A percentile compares a stretch with the other conserved stretches of the same genome.
Evolutionary conservation across 2,329 filamentous ascomycete species (phyloP).

Genomic region (Phaeoacremonium minimum): DNA sequence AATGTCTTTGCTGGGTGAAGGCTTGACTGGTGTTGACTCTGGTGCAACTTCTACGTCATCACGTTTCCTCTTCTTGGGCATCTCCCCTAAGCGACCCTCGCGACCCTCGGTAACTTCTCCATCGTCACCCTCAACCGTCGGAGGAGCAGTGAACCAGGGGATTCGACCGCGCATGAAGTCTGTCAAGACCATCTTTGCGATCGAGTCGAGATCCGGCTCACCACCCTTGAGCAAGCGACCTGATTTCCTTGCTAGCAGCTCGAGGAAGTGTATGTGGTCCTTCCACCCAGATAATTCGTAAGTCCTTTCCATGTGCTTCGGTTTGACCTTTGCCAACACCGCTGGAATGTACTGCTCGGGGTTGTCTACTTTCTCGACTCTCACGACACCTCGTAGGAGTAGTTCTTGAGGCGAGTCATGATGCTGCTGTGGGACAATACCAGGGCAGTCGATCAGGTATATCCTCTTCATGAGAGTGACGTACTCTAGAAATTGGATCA

Average conservation of each 20-base stretch:
- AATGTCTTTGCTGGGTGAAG: too few relatives aligned
- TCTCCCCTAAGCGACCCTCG: constrained; percentile 78
- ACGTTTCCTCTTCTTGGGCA: constrained; percentile 73
- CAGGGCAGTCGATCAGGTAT: constrained; percentile 93
- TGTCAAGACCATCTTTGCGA: constrained; percentile 94
- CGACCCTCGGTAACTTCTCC: constrained; percentile 60
- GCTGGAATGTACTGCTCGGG: constrained; percentile 93
- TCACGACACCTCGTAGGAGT: constrained; percentile 82
- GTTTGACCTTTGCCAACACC: constrained; percentile 75
- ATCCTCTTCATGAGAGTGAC: constrained; percentile 80
- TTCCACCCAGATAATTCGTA: constrained; percentile 82
- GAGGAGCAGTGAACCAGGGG: constrained; percentile 89
- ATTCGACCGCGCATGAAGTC: constrained; percentile 95
- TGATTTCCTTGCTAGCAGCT: constrained; percentile 79
- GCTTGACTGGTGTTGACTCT: neutral
- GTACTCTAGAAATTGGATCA: constrained; percentile 76
- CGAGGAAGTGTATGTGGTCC: constrained; percentile 77
- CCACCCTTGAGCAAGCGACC: constrained; percentile 85
- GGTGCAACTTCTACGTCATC: constrained; percentile 44
- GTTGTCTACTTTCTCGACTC: constrained; percentile 94
- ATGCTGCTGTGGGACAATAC: constrained; percentile 86
- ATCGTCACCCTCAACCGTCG: constrained; percentile 47
- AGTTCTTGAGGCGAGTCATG: constrained; percentile 84
- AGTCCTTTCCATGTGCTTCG: constrained; percentile 84
- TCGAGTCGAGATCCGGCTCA: constrained; percentile 91